These are phyloP conservation scores for Serendipita sp. DNA, from an alignment of 768 basidiomycete species.

Conservation along the genomic window DNA sequence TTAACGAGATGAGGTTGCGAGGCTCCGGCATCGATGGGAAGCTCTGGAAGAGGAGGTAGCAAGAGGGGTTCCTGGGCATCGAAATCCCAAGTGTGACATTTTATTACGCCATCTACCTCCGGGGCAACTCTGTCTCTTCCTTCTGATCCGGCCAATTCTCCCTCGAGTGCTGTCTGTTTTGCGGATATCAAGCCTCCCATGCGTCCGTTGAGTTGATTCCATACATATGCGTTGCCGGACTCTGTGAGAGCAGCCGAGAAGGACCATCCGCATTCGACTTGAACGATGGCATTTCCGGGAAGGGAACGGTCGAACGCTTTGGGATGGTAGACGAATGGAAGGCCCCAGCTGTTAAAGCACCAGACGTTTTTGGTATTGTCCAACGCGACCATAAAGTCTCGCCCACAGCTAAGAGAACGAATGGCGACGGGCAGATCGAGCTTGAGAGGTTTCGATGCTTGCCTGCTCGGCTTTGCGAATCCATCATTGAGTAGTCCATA, in stretches of 20 bases:
- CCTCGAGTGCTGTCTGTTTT: constrained; percentile 33
- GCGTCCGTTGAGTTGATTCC: constrained; percentile 46
- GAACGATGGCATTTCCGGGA: constrained; percentile 29
- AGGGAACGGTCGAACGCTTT: constrained; percentile 27
- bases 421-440: constrained; percentile 43
- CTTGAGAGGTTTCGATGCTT: constrained; percentile 37
- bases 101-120: constrained; percentile 30
- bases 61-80: constrained; percentile 32
- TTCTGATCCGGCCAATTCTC: constrained; percentile 20
- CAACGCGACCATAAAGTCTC: constrained; percentile 52
- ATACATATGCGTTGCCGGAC: constrained; percentile 57
- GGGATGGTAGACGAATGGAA: constrained; percentile 46
- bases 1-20: constrained; percentile 38
- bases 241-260: constrained; percentile 62
- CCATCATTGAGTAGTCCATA: constrained; percentile 33
- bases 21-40: constrained; percentile 25
- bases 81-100: constrained; percentile 47
- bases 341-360: constrained; percentile 65
- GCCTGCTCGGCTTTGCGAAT: constrained; percentile 38
- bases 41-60: constrained; percentile 41
- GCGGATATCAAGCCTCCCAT: constrained; percentile 25
- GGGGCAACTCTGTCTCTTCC: constrained; percentile 20
- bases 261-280: constrained; percentile 67
- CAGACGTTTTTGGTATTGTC: constrained; percentile 47
- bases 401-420: constrained; percentile 61